Evolutionary conservation across 805 yeast genomes (phyloP).

Genomic region (Teunomyces panamensis): DNA sequence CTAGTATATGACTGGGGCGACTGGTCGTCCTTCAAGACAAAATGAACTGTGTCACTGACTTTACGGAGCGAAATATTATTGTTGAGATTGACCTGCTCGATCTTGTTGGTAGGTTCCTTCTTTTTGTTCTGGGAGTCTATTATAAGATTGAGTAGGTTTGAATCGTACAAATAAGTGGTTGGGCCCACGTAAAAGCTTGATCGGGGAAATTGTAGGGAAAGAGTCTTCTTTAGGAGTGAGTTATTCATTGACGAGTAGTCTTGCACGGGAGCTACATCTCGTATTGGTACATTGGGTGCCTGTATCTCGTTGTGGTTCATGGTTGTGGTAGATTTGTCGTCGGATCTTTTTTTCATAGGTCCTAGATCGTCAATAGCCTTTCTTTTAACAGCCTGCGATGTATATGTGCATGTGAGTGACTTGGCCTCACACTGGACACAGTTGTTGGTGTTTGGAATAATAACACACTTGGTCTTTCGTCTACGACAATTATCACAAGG

Average conservation of each 20-base stretch:
- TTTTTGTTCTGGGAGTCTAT: conserved; percentile 31
- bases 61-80: conserved; percentile 67
- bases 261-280: conserved; percentile 58
- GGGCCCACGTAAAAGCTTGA: conserved; percentile 89
- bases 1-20: conserved; percentile 63
- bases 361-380: conserved; percentile 18
- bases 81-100: conserved; percentile 77
- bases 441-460: conserved; percentile 56
- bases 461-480: conserved; percentile 75
- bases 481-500: conserved; percentile 88
- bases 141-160: conserved; percentile 61
- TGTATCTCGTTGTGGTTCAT: conserved; percentile 18
- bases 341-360: conserved; percentile 9
- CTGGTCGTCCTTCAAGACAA: conserved; percentile 77
- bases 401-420: conserved; percentile 70
- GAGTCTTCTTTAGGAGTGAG: conserved; percentile 63
- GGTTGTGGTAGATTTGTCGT: conserved; percentile 4
- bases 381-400: conserved; percentile 51
- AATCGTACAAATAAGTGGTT: conserved; percentile 75
- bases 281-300: conserved; percentile 43
- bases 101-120: conserved; percentile 19
- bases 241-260: conserved; percentile 65
- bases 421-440: conserved; percentile 79
- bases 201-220: conserved; percentile 82
- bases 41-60: conserved; percentile 74